phyloP scores from a whole-genome alignment of 345 rosid genomes.

The Theobroma cacao region DNA sequence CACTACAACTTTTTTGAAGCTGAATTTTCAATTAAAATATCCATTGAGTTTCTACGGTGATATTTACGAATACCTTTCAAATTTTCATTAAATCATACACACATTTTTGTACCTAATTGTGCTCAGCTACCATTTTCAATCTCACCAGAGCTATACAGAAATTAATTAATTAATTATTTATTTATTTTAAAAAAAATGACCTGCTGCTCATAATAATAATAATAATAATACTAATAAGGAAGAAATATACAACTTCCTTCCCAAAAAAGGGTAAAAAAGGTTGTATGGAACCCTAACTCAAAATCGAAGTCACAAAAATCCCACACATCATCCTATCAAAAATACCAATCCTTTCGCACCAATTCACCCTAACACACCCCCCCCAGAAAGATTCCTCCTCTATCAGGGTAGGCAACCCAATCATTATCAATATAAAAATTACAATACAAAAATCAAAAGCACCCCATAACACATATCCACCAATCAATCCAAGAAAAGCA shows the following conservation, averaged over 20 bases:
- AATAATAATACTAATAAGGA: background rate
- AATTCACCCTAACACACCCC: constrained; percentile 7
- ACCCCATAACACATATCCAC: constrained; percentile 7
- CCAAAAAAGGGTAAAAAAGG: background rate
- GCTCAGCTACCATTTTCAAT: background rate
- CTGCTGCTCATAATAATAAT: background rate
- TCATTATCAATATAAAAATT: background rate
- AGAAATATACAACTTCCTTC: background rate
- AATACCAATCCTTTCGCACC: background rate
- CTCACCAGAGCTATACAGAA: background rate
- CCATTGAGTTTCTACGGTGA: background rate
- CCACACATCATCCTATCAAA: background rate
- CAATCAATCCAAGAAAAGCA: background rate
- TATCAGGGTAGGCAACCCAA: background rate
- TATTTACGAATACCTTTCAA: background rate
- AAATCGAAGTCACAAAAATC: constrained; percentile 1
- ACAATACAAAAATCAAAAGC: constrained; percentile 11
- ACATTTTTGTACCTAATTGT: background rate
- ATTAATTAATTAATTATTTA: too few relatives aligned
- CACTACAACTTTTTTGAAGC: background rate
- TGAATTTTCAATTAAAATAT: background rate
- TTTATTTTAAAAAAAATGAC: background rate
- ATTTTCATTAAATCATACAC: background rate
- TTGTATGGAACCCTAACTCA: background rate
- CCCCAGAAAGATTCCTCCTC: background rate